Conservation (phyloP, 805 yeast genomes). For the Alloascoidea hylecoeti region DNA sequence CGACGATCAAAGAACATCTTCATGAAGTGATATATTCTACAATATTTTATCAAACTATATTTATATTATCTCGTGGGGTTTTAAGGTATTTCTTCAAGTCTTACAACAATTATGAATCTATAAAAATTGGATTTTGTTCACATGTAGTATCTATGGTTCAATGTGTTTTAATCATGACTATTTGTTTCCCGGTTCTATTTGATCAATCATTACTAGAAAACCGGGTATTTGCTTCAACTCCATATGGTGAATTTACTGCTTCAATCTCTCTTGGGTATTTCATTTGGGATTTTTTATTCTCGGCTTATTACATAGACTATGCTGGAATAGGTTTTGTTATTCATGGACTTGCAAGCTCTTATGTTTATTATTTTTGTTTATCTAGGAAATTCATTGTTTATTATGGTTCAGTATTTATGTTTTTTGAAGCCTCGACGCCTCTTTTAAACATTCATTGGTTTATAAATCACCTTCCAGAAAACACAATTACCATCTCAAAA, state of each 20-base stretch:
- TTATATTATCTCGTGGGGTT: constrained; percentile 37
- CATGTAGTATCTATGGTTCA: constrained; percentile 86
- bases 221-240: constrained; percentile 54
- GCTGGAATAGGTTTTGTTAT: constrained; percentile 74
- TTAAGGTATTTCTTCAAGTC: constrained; percentile 21
- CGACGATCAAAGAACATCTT: constrained; percentile 17
- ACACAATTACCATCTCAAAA: constrained; percentile 38
- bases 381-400: constrained; percentile 70
- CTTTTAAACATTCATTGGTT: constrained; percentile 94
- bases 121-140: constrained; percentile 66
- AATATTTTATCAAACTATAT: constrained; percentile 42
- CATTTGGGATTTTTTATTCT: constrained; percentile 74
- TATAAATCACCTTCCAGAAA: constrained; percentile 60
- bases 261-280: constrained; percentile 77
- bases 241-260: constrained; percentile 62
- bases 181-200: constrained; percentile 51
- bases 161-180: constrained; percentile 45
- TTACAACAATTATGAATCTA: constrained; percentile 40
- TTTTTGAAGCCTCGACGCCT: constrained; percentile 86
- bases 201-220: constrained; percentile 34
- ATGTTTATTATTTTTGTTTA: constrained; percentile 51
- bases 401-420: constrained; percentile 68
- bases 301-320: constrained; percentile 42
- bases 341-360: constrained; percentile 74
- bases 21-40: constrained; percentile 62